Evolutionary conservation across 768 basidiomycete species (phyloP), one percentile per base, ranked within the genome.

Genomic region (Mycena rosella): DNA sequence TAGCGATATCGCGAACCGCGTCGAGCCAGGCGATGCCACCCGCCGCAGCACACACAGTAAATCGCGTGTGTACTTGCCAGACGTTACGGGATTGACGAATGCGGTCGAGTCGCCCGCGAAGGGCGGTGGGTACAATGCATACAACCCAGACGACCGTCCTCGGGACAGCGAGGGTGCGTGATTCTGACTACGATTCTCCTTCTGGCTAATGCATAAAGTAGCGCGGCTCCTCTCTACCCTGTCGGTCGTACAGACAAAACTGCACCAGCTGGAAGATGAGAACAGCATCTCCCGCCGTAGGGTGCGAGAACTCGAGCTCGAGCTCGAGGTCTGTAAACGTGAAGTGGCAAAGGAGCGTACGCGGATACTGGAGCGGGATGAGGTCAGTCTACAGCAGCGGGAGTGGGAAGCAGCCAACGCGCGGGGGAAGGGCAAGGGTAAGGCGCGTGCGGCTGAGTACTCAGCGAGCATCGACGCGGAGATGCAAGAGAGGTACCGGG

Each of bases 261-360:
- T 97, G 11, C 83, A 88, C 18, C 85, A 90, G 42, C 85, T 96
- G 4, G 93, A 96, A 72, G 86, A 88, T 0, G 94, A 97, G 74
- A 96, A 96, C 71, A 83, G 89, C 5, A 86, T 94, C 11, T 95
- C 95, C 6, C 85, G 94, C 2, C 84, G 92, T 27, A 85, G 95
- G 20, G 93, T 98, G n/a, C 81, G 89, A 40, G 96, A 97, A 74
- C 85, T 98, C 3, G 96, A 98, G 78, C 82, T 86, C 60, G 96
- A 97, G 75, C 84, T 98, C 8, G 95, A 97, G 68, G 86, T 87
- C 17, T 93, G 93, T 70, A 94, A 92, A 75, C 85, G 86, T n/a
- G 92, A 96, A 49, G 91, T 93, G 3, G 86, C 85, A 1, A 81
- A 83, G 60, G 93, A 95, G 74, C 86, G 92, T 17, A 89, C 89